These are phyloP conservation scores for Moniliophthora roreri DNA, from an alignment of 1,284 basidiomycete genomes.

Conservation along the genomic window DNA sequence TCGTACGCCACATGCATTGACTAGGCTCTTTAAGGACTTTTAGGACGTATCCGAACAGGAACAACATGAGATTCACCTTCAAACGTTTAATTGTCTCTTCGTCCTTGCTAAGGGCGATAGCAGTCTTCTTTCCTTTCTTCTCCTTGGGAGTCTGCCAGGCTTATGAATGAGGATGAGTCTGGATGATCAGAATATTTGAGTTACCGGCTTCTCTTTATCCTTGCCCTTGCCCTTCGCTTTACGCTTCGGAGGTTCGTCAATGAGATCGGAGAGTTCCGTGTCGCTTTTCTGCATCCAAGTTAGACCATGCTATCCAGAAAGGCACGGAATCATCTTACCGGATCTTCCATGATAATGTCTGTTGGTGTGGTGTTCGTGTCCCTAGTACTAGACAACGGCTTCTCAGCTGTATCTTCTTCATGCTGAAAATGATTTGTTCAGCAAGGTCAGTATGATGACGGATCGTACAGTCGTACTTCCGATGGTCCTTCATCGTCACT, in stretches of 20 bases:
- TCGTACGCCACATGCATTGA: slow-evolving; percentile 78
- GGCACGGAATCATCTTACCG: slow-evolving; percentile 1
- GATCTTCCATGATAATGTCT: slow-evolving; percentile 1
- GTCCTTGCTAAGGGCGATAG: slow-evolving; percentile 39
- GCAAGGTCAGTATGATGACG: too few species aligned
- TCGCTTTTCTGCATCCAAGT: slow-evolving; percentile 44
- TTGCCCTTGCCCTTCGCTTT: slow-evolving; percentile 37
- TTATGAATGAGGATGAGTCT: neutral
- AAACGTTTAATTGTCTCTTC: slow-evolving; percentile 61
- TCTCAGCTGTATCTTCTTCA: slow-evolving; percentile 5
- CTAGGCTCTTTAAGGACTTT: slow-evolving; percentile 49
- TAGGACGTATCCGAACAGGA: neutral
- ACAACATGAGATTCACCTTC: slow-evolving; percentile 41
- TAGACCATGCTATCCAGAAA: too few species aligned
- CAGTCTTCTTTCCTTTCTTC: slow-evolving; percentile 26
- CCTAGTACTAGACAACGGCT: neutral
- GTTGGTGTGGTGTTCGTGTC: slow-evolving; percentile 2
- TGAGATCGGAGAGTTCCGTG: slow-evolving; percentile 59
- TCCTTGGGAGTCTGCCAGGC: slow-evolving; percentile 17
- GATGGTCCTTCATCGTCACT: too few species aligned
- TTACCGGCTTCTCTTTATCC: slow-evolving; percentile 34
- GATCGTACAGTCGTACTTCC: too few species aligned
- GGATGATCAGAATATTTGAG: neutral
- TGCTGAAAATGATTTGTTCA: too few species aligned
- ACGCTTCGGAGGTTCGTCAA: slow-evolving; percentile 55